Base-by-base conservation (phyloP, 257 asterid genomes). In the Nicotiana tabacum region DNA sequence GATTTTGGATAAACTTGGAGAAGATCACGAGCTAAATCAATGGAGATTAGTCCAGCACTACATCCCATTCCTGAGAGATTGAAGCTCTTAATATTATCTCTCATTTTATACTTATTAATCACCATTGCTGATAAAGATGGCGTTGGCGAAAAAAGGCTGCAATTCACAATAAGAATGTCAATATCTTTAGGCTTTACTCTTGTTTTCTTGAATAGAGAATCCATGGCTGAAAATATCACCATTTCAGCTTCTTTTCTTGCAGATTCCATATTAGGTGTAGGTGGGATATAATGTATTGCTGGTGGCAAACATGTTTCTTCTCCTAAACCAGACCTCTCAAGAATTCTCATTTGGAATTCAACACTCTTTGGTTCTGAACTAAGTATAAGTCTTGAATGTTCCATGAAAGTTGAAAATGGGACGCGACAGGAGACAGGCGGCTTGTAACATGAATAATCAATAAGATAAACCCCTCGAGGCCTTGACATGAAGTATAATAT, bases 31-130 rank as follows among this genome's bases (percentile, higher is more conserved):
- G 87, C 89, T 69, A 86, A 77, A 60, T 82, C 85, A 15, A 86
- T 76, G 29, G 89, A 77, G 17, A 86, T 86, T n/a, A 86, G 10
- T 9, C 89, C 89, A 2, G 87, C 89, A 69, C 84, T 82, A 37
- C 89, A 86, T 0, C 89, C 89, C 89, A 86, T 86, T 53, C 89
- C 89, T 3, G 89, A 77, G 8, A 83, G 82, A 43, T 83, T 83
- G 27, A 84, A 86, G 77, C 87, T 84, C 82, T 82, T 86, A 18
- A 86, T 83, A 10, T 84, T 84, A 30, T 84, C 48, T 62, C 89
- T 84, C 84, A 86, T 39, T 64, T 84, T 86, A 78, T 82, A 87
- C 32, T 87, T 84, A 37, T 87, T 87, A 10, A 87, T 29, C 8
- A 87, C 83, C 85, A 87, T 87, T 27, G 89, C 82, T 2, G 87